Evolutionary conservation across 2,329 filamentous ascomycete genomes (phyloP), one percentile per base, ranked within the genome.

Genomic region (Epichloe brachyelytri): DNA sequence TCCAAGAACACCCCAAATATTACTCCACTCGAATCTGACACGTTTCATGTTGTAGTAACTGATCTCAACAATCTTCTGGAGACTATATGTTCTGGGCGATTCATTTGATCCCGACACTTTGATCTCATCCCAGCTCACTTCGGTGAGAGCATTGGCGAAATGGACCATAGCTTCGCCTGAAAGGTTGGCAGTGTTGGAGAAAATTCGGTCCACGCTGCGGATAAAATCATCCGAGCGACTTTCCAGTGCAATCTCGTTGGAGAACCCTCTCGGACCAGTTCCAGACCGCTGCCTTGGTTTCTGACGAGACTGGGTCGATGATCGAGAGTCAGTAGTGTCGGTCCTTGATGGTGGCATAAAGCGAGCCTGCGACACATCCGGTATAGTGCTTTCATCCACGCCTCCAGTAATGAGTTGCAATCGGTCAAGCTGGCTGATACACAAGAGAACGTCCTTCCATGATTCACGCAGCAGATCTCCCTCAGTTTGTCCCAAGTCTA

Each of bases 41-140:
- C 93, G 83, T 53, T 88, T 89, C 93, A 98, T 98, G 72, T 98
- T 98, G 79, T 98, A 98, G 68, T 95, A 96, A 66, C 88, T 95
- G 67, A 98, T 97, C 68, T 98, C 93, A 15, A 98, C 94, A 56
- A 98, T 80, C 68, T 98, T 98, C 64, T 98, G 93, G 55, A 98
- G 72, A 70, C 90, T 96, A 75, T 96, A 98, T 8, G 91, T 98
- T 50, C 94, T 82, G 11, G 93, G 93, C 20, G 88, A 94, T 54
- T 98, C 93, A 62, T 91, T 96, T 51, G 91, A 88, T 0, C 93
- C 93, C 0, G 93, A 97, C 3, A 93, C 95, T 64, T 94, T 91
- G 62, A 98, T 98, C 67, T 98, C 93, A 62, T 97, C 91, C 93
- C 93, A 97, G 67, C 91, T 97, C 57, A 98, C 91, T 64, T 96